Conservation (phyloP, 208 protist genomes). For the Trypanosoma theileri region DNA sequence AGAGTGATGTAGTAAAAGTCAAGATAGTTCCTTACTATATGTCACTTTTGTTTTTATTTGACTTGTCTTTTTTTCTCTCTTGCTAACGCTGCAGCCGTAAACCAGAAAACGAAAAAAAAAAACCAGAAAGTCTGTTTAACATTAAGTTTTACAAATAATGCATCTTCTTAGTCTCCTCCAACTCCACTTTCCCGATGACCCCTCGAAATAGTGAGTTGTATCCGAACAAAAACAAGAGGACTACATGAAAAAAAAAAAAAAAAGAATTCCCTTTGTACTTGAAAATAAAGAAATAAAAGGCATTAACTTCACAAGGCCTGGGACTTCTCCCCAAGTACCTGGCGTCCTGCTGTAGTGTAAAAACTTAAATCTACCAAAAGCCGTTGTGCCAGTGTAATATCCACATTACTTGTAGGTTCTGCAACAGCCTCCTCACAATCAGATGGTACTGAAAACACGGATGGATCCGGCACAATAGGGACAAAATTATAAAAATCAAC, state of each 20-base stretch:
- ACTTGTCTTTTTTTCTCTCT: not conserved
- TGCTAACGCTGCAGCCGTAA: slow-evolving; percentile 1
- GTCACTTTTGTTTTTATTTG: not conserved
- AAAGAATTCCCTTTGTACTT: not conserved
- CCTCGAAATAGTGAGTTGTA: too few relatives aligned
- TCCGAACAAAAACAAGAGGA: too few relatives aligned
- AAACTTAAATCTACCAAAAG: slow-evolving; percentile 46
- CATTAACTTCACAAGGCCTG: slow-evolving; percentile 1
- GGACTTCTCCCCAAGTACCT: slow-evolving; percentile 10
- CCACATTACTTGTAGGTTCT: slow-evolving; percentile 22
- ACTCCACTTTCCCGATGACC: too few relatives aligned
- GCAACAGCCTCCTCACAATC: slow-evolving; percentile 39
- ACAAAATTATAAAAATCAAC: slow-evolving; percentile 80
- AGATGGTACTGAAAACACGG: slow-evolving; percentile 49
- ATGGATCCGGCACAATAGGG: slow-evolving; percentile 31
- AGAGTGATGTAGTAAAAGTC: not conserved
- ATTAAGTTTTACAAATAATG: too few relatives aligned
- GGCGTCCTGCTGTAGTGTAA: slow-evolving; percentile 16
- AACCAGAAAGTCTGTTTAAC: not conserved
- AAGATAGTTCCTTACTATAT: slow-evolving; percentile 12
- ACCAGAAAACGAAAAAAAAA: not conserved
- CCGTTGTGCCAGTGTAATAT: slow-evolving; percentile 34
- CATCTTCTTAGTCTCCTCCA: too few relatives aligned
- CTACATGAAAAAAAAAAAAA: slow-evolving; percentile 5
- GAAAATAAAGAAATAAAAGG: slow-evolving; percentile 14